Percentiles rank a stretch among this genome's conserved stretches.
These are phyloP conservation scores for Pleurotus giganteus DNA, from an alignment of 768 basidiomycete genomes.

Conservation along the genomic window DNA sequence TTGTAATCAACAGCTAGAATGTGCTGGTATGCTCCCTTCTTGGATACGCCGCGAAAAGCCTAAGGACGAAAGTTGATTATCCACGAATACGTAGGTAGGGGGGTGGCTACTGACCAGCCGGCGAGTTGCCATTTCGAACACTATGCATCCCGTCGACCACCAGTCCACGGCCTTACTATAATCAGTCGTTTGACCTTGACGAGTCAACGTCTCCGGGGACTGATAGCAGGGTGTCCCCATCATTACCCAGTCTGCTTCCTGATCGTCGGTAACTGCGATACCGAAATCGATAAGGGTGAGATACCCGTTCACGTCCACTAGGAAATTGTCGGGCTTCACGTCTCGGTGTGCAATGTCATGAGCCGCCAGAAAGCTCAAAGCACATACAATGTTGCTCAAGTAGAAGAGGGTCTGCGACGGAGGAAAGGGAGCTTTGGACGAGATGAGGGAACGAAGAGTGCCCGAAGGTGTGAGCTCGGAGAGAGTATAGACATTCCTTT, in stretches of 20 bases:
- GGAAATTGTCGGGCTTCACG: constrained; percentile 57
- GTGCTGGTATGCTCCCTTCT: constrained; percentile 24
- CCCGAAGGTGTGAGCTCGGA: constrained; percentile 50
- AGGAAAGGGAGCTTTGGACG: constrained; percentile 27
- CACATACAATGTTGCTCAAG: constrained; percentile 51
- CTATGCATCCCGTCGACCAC: constrained; percentile 49
- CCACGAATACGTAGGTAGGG: background rate
- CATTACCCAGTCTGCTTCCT: constrained; percentile 25
- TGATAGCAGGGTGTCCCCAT: constrained; percentile 48
- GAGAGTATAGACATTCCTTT: constrained; percentile 45
- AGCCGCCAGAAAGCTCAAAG: constrained; percentile 43
- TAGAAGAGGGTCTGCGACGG: constrained; percentile 43
- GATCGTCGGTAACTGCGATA: constrained; percentile 24
- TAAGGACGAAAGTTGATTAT: constrained; percentile 2
- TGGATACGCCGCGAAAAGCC: constrained; percentile 17
- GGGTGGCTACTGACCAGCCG: constrained; percentile 26
- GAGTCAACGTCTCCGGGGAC: constrained; percentile 44
- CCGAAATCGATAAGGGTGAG: constrained; percentile 55
- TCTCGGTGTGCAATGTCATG: constrained; percentile 51
- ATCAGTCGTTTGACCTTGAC: constrained; percentile 12
- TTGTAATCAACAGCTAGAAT: constrained; percentile 26
- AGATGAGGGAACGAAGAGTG: constrained; percentile 37
- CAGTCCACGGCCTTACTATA: constrained; percentile 44
- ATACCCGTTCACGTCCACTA: constrained; percentile 56
- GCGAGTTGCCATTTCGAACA: constrained; percentile 53